phyloP scores from a whole-genome alignment of 1,139 yeast genomes.

The Taphrina confusa region DNA sequence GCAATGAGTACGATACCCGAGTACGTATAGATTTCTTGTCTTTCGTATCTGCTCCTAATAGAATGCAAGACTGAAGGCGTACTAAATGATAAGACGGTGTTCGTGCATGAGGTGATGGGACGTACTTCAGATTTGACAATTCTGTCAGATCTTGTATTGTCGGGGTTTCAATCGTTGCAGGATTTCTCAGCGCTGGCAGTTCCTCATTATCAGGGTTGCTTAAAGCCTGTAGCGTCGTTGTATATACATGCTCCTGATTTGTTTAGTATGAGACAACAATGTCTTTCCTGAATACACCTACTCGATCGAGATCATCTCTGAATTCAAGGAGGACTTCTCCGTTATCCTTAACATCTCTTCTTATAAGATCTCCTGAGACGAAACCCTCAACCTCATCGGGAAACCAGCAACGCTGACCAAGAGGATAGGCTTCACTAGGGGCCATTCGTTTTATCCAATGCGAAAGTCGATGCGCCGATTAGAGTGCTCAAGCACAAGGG shows the following conservation, averaged over 20 bases:
- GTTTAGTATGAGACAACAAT: slow-evolving; percentile 5
- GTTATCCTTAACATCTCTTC: slow-evolving; percentile 50
- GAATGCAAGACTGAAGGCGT: slow-evolving; percentile 95
- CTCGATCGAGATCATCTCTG: slow-evolving; percentile 59
- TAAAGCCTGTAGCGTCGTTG: slow-evolving; percentile 50
- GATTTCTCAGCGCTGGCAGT: slow-evolving; percentile 81
- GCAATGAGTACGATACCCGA: slow-evolving; percentile 97
- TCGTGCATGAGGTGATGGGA: slow-evolving; percentile 69
- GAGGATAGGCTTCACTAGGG: slow-evolving; percentile 6
- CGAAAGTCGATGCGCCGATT: too few relatives aligned
- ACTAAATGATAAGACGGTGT: slow-evolving; percentile 85
- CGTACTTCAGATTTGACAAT: slow-evolving; percentile 87
- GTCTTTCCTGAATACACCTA: slow-evolving; percentile 39
- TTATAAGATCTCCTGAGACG: slow-evolving; percentile 80
- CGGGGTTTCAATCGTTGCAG: slow-evolving; percentile 75
- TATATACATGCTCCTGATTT: slow-evolving; percentile 17
- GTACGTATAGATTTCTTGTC: slow-evolving; percentile 87
- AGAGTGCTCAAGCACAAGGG: too few relatives aligned
- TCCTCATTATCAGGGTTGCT: slow-evolving; percentile 58
- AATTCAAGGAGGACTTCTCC: slow-evolving; percentile 59
- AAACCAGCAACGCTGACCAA: slow-evolving; percentile 79
- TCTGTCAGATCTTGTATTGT: slow-evolving; percentile 90
- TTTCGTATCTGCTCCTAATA: slow-evolving; percentile 76
- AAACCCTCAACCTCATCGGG: slow-evolving; percentile 87
- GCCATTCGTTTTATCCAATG: too few relatives aligned